phyloP scores from a whole-genome alignment of 495 filamentous ascomycete genomes.

The Jackrogersella minutella region DNA sequence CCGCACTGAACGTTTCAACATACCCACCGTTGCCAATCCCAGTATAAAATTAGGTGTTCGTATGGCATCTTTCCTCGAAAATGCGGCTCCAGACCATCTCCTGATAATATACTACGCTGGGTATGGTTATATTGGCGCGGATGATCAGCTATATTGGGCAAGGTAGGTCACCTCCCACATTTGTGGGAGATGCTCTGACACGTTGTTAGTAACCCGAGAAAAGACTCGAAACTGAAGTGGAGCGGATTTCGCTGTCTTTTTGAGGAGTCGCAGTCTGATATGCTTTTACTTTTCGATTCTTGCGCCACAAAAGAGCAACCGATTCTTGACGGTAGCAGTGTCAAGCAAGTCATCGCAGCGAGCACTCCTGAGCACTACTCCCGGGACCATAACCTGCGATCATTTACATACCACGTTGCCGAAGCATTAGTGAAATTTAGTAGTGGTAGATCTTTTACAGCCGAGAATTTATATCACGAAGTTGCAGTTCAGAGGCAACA shows the following conservation, averaged over 20 bases:
- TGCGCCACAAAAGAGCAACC: slow-evolving; percentile 55
- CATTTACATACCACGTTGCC: slow-evolving; percentile 59
- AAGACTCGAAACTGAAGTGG: slow-evolving; percentile 57
- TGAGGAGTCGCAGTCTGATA: slow-evolving; percentile 59
- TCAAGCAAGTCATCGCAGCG: slow-evolving; percentile 64
- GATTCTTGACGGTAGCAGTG: slow-evolving; percentile 53
- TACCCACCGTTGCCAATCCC: slow-evolving; percentile 59
- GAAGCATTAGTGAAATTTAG: slow-evolving; percentile 58
- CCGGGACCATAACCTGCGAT: slow-evolving; percentile 53
- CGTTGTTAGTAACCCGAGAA: slow-evolving; percentile 48
- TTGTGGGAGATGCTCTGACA: slow-evolving; percentile 32
- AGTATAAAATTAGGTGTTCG: slow-evolving; percentile 62
- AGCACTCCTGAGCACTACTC: slow-evolving; percentile 58
- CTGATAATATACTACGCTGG: slow-evolving; percentile 66
- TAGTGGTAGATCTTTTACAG: slow-evolving; percentile 56
- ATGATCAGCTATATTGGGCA: slow-evolving; percentile 64
- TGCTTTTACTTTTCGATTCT: slow-evolving; percentile 58
- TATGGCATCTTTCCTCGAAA: slow-evolving; percentile 59
- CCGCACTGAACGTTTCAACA: slow-evolving; percentile 60
- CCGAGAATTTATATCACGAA: slow-evolving; percentile 61
- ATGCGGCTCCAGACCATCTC: slow-evolving; percentile 61
- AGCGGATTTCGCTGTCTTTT: slow-evolving; percentile 59
- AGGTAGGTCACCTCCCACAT: slow-evolving; percentile 54
- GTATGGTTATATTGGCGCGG: slow-evolving; percentile 57
- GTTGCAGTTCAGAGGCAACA: slow-evolving; percentile 52